A percentile compares a stretch with the other conserved stretches of the same genome.
phyloP scores from a whole-genome alignment of 1,284 basidiomycete species.

The Rhizopogon hawkerae region DNA sequence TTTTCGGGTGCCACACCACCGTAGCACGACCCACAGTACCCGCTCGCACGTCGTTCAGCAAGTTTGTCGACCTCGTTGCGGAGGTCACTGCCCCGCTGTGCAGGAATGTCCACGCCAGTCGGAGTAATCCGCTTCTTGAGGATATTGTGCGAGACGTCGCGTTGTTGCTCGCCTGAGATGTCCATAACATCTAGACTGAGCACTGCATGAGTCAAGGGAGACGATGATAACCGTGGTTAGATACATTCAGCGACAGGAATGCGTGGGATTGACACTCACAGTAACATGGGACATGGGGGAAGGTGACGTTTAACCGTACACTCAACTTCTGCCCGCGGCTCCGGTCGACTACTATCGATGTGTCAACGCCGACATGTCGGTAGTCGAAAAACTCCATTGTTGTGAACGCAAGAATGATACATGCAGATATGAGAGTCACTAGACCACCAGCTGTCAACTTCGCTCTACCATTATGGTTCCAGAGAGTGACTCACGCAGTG shows the following conservation, averaged over 20 bases:
- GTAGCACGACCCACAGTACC: constrained; percentile 95
- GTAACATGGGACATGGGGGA: constrained; percentile 97
- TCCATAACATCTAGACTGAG: constrained; percentile 97
- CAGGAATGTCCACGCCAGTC: constrained; percentile 52
- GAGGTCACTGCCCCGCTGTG: constrained; percentile 54
- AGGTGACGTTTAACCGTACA: constrained; percentile 89
- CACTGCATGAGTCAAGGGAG: constrained; percentile 41
- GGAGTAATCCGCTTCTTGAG: constrained; percentile 72
- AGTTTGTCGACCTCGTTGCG: constrained; percentile 81
- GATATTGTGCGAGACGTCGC: constrained; percentile 85
- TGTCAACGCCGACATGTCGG: constrained; percentile 77
- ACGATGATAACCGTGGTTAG: not conserved
- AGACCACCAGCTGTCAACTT: constrained; percentile 3
- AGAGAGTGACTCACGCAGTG: constrained; percentile 57
- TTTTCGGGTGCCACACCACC: constrained; percentile 75
- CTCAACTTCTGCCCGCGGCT: constrained; percentile 91
- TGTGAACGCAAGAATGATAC: constrained; percentile 87
- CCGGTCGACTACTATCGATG: constrained; percentile 86
- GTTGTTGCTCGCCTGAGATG: constrained; percentile 91
- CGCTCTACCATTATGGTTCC: constrained; percentile 1
- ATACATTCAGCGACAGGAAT: not conserved
- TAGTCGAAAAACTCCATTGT: constrained; percentile 96
- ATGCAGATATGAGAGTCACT: constrained; percentile 91
- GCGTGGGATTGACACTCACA: constrained; percentile 45
- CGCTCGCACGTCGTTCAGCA: constrained; percentile 50